Evolutionary conservation across 139 green algal genomes (phyloP).

Genomic region (Closterium sp.): DNA sequence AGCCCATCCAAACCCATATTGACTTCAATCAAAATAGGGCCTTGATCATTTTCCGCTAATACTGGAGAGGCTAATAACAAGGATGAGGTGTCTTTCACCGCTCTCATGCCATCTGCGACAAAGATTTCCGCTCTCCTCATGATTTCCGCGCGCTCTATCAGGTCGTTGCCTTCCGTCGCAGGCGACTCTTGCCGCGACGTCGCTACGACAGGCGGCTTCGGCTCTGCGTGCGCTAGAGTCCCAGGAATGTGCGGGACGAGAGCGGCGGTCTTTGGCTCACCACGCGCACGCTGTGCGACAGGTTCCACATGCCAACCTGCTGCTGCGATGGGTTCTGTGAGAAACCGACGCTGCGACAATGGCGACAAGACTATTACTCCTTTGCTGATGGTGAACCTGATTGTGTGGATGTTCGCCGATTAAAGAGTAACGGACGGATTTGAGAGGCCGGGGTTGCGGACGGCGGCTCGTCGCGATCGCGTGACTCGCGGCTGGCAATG

Average conservation of each 20-base stretch:
- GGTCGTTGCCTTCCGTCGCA: not conserved
- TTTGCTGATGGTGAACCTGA: no score
- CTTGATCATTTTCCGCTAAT: not conserved
- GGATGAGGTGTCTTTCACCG: not conserved
- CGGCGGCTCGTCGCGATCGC: no score
- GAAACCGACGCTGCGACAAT: not conserved
- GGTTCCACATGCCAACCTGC: not conserved
- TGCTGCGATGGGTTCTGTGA: not conserved
- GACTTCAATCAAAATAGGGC: not conserved
- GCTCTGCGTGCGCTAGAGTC: not conserved
- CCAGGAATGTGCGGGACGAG: not conserved
- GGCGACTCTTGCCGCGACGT: not conserved
- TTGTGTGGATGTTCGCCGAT: no score
- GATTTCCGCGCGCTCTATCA: not conserved
- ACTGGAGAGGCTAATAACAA: not conserved
- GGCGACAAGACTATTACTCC: no score
- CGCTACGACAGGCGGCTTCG: not conserved
- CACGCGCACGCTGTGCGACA: not conserved
- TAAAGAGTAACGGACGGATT: not conserved
- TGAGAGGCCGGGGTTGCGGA: no score
- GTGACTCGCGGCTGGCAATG: no score
- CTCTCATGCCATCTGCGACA: not conserved
- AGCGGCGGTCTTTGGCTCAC: not conserved
- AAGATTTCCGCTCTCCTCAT: not conserved
- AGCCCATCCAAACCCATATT: not conserved